Conservation (phyloP, 495 filamentous ascomycete genomes). For the Talaromyces ruber region DNA sequence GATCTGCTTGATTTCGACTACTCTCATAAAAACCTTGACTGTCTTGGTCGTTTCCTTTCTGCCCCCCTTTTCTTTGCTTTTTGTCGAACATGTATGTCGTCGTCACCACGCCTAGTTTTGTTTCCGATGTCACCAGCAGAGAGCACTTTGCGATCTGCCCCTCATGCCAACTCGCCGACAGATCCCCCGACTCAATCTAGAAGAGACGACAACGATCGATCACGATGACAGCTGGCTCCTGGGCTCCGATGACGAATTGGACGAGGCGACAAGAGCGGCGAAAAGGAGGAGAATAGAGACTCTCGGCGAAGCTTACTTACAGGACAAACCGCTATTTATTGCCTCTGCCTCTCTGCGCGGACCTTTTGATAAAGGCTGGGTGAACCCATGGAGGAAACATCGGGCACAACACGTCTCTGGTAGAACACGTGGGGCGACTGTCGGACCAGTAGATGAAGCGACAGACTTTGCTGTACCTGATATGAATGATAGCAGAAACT, state of each 20-base stretch:
- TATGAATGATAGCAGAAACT: not conserved
- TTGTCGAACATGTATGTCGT: not conserved
- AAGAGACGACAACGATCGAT: slow-evolving; percentile 29
- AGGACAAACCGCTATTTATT: slow-evolving; percentile 49
- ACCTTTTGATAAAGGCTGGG: slow-evolving; percentile 55
- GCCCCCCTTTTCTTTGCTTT: not conserved
- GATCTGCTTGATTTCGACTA: not conserved
- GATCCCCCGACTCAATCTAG: slow-evolving; percentile 30
- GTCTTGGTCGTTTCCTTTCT: not conserved
- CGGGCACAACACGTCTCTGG: slow-evolving; percentile 9
- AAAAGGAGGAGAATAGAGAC: slow-evolving; percentile 51
- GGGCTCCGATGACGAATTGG: slow-evolving; percentile 53
- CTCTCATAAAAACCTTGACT: not conserved
- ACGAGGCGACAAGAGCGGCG: slow-evolving; percentile 32
- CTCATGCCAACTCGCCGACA: slow-evolving; percentile 31
- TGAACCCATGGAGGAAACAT: slow-evolving; percentile 52
- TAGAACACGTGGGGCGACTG: not conserved
- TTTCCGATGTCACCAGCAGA: not conserved
- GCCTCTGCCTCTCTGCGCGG: slow-evolving; percentile 54
- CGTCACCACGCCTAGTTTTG: not conserved
- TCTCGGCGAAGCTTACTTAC: slow-evolving; percentile 48
- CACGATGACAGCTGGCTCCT: slow-evolving; percentile 32
- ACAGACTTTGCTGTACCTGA: not conserved
- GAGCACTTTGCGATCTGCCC: slow-evolving; percentile 8
- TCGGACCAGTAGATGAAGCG: not conserved